These are phyloP conservation scores for Diaporthe longicolla DNA, from an alignment of 2,329 filamentous ascomycete species.

Conservation along the genomic window DNA sequence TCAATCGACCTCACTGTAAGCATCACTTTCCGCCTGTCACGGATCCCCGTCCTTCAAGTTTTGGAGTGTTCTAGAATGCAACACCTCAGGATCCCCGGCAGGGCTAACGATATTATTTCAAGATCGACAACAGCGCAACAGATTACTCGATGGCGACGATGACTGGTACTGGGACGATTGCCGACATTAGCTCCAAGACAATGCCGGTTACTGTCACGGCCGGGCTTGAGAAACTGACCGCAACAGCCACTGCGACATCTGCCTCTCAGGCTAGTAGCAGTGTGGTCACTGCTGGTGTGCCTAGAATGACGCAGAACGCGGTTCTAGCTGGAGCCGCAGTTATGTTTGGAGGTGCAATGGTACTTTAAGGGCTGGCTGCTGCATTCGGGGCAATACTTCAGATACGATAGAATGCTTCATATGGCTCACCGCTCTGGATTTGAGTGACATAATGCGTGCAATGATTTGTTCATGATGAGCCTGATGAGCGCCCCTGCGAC, in stretches of 20 bases:
- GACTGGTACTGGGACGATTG: conserved; percentile 37
- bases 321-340: conserved; percentile 54
- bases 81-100: too few species aligned
- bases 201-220: conserved; percentile 55
- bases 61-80: too few species aligned
- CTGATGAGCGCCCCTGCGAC: conserved; percentile 16
- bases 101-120: too few species aligned
- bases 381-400: not conserved
- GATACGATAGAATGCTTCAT: not conserved
- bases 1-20: conserved; percentile 24
- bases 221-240: conserved; percentile 54
- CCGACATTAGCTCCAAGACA: conserved; percentile 45
- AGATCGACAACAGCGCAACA: conserved; percentile 24
- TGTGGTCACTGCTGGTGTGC: conserved; percentile 50
- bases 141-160: conserved; percentile 27
- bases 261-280: conserved; percentile 28
- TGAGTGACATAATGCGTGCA: too few species aligned
- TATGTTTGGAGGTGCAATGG: conserved; percentile 52
- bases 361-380: conserved; percentile 48
- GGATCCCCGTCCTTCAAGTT: too few species aligned
- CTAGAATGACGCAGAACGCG: conserved; percentile 53
- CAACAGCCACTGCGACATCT: conserved; percentile 19
- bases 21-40: too few species aligned
- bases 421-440: not conserved
- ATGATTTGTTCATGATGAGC: conserved; percentile 15